Percentiles rank a stretch among this genome's conserved stretches.
phyloP scores from a whole-genome alignment of 306 rosid species.

The Cucumis sativus region DNA sequence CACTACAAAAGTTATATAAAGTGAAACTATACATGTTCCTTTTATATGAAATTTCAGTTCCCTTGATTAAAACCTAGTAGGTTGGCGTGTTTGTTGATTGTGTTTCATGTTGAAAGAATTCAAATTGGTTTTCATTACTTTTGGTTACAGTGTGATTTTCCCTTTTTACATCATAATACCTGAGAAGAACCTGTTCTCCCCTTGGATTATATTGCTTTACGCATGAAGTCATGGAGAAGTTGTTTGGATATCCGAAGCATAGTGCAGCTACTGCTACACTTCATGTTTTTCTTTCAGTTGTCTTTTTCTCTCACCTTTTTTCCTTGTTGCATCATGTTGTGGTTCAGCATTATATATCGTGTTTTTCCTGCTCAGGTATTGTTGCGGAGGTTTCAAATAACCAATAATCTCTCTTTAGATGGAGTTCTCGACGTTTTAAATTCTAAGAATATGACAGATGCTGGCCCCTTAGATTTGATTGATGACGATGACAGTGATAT shows the following conservation, averaged over 20 bases:
- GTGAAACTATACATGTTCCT: background rate
- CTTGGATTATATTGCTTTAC: background rate
- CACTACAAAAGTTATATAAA: background rate
- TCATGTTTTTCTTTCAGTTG: background rate
- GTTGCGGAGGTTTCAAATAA: conserved; percentile 73
- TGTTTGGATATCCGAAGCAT: background rate
- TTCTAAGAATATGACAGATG: conserved; percentile 91
- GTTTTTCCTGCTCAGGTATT: conserved; percentile 44
- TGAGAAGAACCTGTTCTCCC: background rate
- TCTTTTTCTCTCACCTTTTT: background rate
- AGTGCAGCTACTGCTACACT: background rate
- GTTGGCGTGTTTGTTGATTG: background rate
- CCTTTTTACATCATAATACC: background rate
- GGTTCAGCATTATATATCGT: background rate
- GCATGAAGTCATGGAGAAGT: background rate
- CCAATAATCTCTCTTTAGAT: conserved; percentile 84
- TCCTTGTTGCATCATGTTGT: background rate
- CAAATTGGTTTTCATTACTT: background rate
- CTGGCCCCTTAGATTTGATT: conserved; percentile 82
- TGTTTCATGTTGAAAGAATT: background rate
- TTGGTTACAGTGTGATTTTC: background rate
- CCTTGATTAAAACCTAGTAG: background rate
- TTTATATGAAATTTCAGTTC: background rate
- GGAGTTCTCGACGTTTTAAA: conserved; percentile 87
- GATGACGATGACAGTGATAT: conserved; percentile 67